Evolutionary conservation across 257 asterid genomes (phyloP).

Genomic region (Nicotiana undulata): DNA sequence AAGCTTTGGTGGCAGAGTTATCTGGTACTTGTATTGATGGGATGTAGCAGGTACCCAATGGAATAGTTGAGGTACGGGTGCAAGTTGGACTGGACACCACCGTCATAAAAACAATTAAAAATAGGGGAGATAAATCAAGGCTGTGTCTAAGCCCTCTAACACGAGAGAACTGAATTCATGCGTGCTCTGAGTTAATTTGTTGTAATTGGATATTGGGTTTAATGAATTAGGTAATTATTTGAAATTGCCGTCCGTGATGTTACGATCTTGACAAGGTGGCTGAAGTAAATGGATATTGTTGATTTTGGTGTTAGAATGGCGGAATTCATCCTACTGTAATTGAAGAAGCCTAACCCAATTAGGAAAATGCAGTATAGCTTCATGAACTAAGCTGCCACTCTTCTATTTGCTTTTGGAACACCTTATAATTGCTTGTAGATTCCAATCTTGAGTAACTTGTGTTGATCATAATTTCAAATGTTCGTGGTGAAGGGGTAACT

Average conservation of each 20-base stretch:
- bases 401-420: neutral
- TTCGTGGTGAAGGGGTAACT: neutral
- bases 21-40: too few species aligned
- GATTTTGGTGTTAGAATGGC: neutral
- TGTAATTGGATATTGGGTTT: neutral
- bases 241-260: neutral
- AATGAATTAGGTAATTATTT: neutral
- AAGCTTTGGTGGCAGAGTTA: too few species aligned
- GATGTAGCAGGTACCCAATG: too few species aligned
- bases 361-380: neutral
- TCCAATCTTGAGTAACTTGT: neutral
- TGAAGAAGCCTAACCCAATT: neutral
- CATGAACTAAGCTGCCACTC: neutral
- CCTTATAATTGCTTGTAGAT: neutral
- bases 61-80: too few species aligned
- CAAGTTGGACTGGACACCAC: too few species aligned
- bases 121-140: neutral
- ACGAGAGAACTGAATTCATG: neutral
- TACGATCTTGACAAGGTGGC: neutral
- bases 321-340: neutral
- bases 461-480: neutral
- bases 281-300: neutral
- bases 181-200: neutral
- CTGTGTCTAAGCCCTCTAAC: neutral
- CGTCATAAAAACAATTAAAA: neutral